Percentiles rank a stretch among this genome's conserved stretches.
phyloP scores from a whole-genome alignment of 805 yeast genomes.

The Grigorovia humatica region DNA sequence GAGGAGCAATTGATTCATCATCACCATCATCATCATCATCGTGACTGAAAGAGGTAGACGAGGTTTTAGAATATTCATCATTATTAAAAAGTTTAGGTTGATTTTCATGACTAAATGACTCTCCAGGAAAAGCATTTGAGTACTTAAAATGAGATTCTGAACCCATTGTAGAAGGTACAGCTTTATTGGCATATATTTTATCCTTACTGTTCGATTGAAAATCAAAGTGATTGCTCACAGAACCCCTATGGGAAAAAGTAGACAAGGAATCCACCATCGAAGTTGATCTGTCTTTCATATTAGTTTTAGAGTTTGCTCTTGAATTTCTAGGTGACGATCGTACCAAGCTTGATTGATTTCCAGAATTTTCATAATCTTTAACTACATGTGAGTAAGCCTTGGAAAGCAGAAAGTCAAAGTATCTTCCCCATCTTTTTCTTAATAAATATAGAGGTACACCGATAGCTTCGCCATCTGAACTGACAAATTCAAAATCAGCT shows the following conservation, averaged over 20 bases:
- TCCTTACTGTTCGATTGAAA: neutral
- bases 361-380: conserved; percentile 13
- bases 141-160: neutral
- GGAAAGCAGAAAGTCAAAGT: conserved; percentile 51
- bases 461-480: conserved; percentile 55
- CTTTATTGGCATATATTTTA: neutral
- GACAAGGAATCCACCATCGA: conserved; percentile 8
- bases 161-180: neutral
- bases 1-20: conserved; percentile 11
- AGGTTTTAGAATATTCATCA: neutral
- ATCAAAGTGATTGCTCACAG: neutral
- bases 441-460: conserved; percentile 52
- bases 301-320: conserved; percentile 2
- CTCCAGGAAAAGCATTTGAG: neutral
- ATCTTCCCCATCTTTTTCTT: conserved; percentile 69
- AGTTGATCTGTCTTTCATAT: conserved; percentile 6
- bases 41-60: neutral
- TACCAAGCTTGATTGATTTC: conserved; percentile 1
- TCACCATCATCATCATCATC: conserved; percentile 14
- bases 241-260: neutral
- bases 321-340: conserved; percentile 4
- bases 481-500: conserved; percentile 62
- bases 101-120: neutral
- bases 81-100: neutral
- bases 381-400: conserved; percentile 53